Conservation (phyloP, 805 yeast species). For the Jamesozyma spencerorum region DNA sequence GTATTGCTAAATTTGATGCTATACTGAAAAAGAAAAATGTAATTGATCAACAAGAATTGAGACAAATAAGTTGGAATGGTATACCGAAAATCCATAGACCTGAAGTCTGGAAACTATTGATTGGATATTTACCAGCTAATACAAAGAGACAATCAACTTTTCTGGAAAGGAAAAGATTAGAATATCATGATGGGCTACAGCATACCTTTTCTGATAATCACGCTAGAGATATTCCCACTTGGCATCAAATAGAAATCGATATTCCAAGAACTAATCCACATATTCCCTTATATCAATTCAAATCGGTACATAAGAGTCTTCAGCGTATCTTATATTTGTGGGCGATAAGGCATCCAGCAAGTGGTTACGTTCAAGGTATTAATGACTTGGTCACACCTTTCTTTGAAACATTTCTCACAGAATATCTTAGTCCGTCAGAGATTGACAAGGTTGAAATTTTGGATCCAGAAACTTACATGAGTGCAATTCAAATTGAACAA, state of each 20-base stretch:
- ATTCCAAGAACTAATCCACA: constrained; percentile 90
- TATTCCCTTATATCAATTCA: constrained; percentile 58
- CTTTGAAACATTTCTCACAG: constrained; percentile 71
- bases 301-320: constrained; percentile 65
- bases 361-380: constrained; percentile 96
- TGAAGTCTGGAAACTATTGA: constrained; percentile 75
- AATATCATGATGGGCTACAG: constrained; percentile 65
- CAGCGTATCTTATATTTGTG: constrained; percentile 80
- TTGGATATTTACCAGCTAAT: constrained; percentile 87
- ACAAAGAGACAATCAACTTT: constrained; percentile 63
- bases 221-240: constrained; percentile 64
- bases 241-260: constrained; percentile 94
- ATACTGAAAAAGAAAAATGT: constrained; percentile 42
- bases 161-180: constrained; percentile 71
- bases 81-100: constrained; percentile 77
- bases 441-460: constrained; percentile 43
- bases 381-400: constrained; percentile 92
- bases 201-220: constrained; percentile 45
- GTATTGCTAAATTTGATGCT: constrained; percentile 58
- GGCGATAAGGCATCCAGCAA: constrained; percentile 96
- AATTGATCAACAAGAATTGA: constrained; percentile 62
- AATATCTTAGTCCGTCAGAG: constrained; percentile 41
- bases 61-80: constrained; percentile 89
- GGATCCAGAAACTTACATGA: constrained; percentile 51
- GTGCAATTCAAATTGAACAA: constrained; percentile 49